Evolutionary conservation across 31 red algal genomes (phyloP).

Genomic region (Endocladia muricata): DNA sequence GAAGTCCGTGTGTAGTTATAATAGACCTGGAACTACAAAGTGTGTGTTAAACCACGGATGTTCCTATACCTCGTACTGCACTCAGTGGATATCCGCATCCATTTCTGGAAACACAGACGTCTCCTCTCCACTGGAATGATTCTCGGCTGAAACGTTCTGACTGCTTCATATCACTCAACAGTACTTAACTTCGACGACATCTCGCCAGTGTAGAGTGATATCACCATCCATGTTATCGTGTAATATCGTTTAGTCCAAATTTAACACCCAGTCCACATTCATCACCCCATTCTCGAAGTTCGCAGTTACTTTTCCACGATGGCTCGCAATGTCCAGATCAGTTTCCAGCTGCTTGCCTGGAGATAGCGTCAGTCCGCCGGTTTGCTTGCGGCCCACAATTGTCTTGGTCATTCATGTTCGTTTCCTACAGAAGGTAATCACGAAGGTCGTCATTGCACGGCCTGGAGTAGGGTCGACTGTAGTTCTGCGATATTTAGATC

Average conservation of each 20-base stretch:
- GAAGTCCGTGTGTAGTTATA: no score
- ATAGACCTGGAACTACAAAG: no score
- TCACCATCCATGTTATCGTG: not conserved
- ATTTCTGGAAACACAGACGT: no score
- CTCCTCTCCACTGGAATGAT: constrained; percentile 17
- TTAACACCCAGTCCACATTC: not conserved
- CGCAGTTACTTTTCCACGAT: not conserved
- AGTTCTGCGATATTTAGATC: not conserved
- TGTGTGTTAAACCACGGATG: no score
- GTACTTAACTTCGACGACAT: constrained; percentile 23
- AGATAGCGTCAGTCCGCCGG: not conserved
- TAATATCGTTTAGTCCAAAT: not conserved
- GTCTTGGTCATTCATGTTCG: not conserved
- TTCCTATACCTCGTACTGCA: no score
- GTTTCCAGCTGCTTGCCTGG: not conserved
- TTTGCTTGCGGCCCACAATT: not conserved
- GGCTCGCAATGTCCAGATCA: not conserved
- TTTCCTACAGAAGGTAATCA: not conserved
- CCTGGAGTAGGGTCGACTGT: not conserved
- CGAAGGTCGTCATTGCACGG: not conserved
- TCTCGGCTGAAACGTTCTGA: constrained; percentile 23
- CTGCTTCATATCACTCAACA: constrained; percentile 4
- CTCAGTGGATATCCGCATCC: no score
- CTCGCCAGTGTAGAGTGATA: not conserved
- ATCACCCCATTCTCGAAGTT: not conserved